A percentile compares a stretch with the other conserved stretches of the same genome.
phyloP scores from a whole-genome alignment of 495 filamentous ascomycete species.

The Hypoxylon cercidicola region DNA sequence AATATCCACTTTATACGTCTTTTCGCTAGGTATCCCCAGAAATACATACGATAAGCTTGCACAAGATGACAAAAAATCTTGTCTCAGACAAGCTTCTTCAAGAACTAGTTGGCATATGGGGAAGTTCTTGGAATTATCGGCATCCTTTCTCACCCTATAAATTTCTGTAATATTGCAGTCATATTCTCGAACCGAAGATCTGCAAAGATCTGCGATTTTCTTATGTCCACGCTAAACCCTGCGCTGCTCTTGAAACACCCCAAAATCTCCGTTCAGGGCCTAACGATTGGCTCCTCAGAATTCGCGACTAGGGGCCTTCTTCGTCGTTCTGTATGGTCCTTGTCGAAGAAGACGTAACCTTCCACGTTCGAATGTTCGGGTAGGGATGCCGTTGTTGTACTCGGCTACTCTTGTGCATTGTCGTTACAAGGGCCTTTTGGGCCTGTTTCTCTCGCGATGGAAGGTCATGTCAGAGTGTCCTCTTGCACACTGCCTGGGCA shows the following conservation, averaged over 20 bases:
- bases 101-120: not conserved
- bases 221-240: conserved; percentile 28
- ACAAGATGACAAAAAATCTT: conserved; percentile 9
- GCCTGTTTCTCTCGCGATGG: no score
- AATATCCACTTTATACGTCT: no score
- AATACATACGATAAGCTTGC: no score
- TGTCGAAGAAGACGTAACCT: conserved; percentile 18
- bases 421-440: no score
- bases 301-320: conserved; percentile 12
- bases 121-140: conserved; percentile 5
- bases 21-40: no score
- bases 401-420: not conserved
- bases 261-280: conserved; percentile 15
- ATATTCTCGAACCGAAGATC: not conserved
- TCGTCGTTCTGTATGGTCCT: conserved; percentile 18
- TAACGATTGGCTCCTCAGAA: conserved; percentile 24
- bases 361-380: not conserved
- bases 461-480: no score
- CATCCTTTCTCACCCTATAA: conserved; percentile 2
- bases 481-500: no score
- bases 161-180: not conserved
- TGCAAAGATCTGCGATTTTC: conserved; percentile 22
- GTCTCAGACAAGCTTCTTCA: conserved; percentile 28
- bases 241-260: conserved; percentile 37
- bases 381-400: not conserved